Conservation (phyloP, 23 red algal species). For the Pyropia yezoensis region DNA sequence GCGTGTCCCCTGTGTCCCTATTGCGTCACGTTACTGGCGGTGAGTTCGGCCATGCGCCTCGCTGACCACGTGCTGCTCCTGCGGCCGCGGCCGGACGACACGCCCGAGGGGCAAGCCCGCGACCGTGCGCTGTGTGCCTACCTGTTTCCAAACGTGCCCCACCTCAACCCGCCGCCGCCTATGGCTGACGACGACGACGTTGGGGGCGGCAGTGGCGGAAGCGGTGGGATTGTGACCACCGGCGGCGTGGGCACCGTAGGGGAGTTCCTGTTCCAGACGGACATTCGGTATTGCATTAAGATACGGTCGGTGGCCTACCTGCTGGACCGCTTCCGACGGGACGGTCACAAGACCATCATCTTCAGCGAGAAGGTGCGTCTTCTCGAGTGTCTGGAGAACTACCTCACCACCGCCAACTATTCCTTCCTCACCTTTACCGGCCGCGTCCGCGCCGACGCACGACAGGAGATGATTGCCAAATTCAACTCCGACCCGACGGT, state of each 20-base stretch:
- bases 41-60: constrained; percentile 24
- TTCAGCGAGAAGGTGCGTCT: constrained; percentile 64
- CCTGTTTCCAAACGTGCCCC: not conserved
- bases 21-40: constrained; percentile 31
- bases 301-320: constrained; percentile 22
- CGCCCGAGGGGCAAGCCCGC: too few relatives aligned
- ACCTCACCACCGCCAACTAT: constrained; percentile 34
- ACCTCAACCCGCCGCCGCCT: constrained; percentile 3
- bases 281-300: constrained; percentile 48
- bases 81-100: constrained; percentile 32
- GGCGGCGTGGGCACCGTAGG: constrained; percentile 7
- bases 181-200: not conserved
- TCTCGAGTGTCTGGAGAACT: constrained; percentile 60
- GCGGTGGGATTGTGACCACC: not conserved
- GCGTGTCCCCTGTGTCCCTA: constrained; percentile 37
- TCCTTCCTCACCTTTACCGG: constrained; percentile 72
- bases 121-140: too few relatives aligned
- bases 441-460: constrained; percentile 28
- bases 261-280: constrained; percentile 7
- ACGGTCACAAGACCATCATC: constrained; percentile 73
- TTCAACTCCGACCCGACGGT: constrained; percentile 67
- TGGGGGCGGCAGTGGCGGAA: constrained; percentile 22
- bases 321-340: constrained; percentile 27
- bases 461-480: constrained; percentile 64
- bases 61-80: constrained; percentile 42